Percentiles rank a stretch among this genome's conserved stretches.
phyloP scores from a whole-genome alignment of 208 protist genomes.

The Leishmania turanica region DNA sequence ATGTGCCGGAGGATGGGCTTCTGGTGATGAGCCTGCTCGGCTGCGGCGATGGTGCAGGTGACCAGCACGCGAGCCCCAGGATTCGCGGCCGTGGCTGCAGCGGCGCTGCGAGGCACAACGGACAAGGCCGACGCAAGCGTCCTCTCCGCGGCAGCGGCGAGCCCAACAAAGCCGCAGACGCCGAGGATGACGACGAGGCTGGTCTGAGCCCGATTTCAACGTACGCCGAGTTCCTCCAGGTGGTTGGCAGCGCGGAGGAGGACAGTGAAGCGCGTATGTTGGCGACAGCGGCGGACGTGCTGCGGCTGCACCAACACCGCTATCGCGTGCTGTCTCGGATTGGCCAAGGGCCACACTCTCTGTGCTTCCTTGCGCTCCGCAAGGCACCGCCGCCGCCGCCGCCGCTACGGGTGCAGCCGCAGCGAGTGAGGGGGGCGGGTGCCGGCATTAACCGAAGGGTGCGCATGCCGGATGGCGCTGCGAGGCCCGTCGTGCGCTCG shows the following conservation, averaged over 20 bases:
- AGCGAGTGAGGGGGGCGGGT: not conserved
- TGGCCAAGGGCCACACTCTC: conserved; percentile 47
- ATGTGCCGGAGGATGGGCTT: conserved; percentile 33
- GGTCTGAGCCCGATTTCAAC: not conserved
- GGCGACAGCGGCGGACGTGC: conserved; percentile 19
- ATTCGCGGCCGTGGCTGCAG: not conserved
- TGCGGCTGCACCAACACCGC: conserved; percentile 33
- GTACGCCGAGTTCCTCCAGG: conserved; percentile 6
- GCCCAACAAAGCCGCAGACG: not conserved
- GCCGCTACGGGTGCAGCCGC: conserved; percentile 4
- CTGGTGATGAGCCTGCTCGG: conserved; percentile 13
- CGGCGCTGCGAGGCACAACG: no score
- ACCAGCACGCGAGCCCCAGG: not conserved
- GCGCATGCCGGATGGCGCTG: not conserved
- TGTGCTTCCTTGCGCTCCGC: conserved; percentile 45
- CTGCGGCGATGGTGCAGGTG: not conserved
- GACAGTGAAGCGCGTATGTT: conserved; percentile 23
- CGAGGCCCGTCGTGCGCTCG: not conserved
- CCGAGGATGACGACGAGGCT: not conserved
- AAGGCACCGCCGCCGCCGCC: conserved; percentile 8
- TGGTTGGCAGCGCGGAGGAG: conserved; percentile 12
- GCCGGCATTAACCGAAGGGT: not conserved
- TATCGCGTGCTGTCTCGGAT: conserved; percentile 49
- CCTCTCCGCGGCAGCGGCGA: not conserved
- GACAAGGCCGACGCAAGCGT: not conserved